Evolutionary conservation across 768 basidiomycete genomes (phyloP), one percentile per base, ranked within the genome.

Genomic region (Pulveroboletus sp.): DNA sequence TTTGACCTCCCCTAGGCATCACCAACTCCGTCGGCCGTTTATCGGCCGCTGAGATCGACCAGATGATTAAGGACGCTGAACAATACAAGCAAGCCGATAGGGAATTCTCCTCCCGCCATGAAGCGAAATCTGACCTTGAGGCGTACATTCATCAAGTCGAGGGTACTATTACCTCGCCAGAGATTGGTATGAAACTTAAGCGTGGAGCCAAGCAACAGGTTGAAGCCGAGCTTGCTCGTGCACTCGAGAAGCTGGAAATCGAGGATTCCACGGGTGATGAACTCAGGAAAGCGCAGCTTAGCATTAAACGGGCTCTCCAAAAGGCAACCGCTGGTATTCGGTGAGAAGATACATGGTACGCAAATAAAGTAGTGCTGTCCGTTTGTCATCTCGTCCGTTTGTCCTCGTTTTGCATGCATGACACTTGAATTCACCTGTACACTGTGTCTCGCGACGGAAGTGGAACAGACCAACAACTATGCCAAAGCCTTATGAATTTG

Each of bases 21-120:
- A 93, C 93, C 73, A 99, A 97, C 83, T 98, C 94, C 51, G 96
- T 98, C 66, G 96, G 96, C 59, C 94, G 96, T 75, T 83, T 99
- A 61, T 96, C 95, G 42, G 82, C 87, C 46, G 90, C 86, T 60
- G 96, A 99, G 80, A 99, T 99, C 57, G 94, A 97, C 66, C 94
- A 98, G 75, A 98, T 98, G 96, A 96, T 98, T 79, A 93, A 94
- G 80, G 95, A 98, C 67, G 65, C 96, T 47, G 95, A 98, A 72
- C 91, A 93, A 71, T 96, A 82, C 83, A 94, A 93, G 79, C 82
- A 84, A 68, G 91, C 88, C 26, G 89, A 93, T 81, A 96, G 93
- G 78, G 96, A 98, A 70, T 98, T 95, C 82, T 90, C 92, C 56
- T 86, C 94, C 49, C 89, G 89, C 58, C 96, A 99, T 69, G 94